Evolutionary conservation across 345 rosid species (phyloP).

Genomic region (Iberis pinnata): DNA sequence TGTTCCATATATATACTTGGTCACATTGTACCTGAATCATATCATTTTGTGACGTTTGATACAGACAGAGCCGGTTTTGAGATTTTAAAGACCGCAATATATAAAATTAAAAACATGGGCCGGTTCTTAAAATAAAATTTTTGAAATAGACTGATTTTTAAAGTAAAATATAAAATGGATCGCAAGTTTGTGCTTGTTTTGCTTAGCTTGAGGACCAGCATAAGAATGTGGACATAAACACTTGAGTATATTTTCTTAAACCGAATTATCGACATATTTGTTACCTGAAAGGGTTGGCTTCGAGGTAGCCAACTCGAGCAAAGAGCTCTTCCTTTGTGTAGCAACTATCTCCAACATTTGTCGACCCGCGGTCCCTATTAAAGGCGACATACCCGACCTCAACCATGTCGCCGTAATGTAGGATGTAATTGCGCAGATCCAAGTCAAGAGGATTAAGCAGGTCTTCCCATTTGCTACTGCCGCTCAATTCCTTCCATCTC

Average conservation of each 20-base stretch:
- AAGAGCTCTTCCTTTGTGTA: conserved; percentile 32
- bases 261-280: not conserved
- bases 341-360: conserved; percentile 29
- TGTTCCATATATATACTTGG: conserved; percentile 40
- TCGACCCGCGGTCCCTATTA: conserved; percentile 23
- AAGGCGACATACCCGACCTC: conserved; percentile 32
- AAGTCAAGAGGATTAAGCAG: conserved; percentile 39
- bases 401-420: conserved; percentile 44
- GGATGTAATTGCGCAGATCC: conserved; percentile 39
- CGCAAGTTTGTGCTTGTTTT: too few species aligned
- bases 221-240: not conserved
- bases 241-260: not conserved
- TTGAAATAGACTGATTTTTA: too few species aligned
- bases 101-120: too few species aligned
- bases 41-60: not conserved
- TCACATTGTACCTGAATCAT: conserved; percentile 31
- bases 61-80: too few species aligned
- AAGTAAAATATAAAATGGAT: too few species aligned
- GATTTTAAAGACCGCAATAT: too few species aligned
- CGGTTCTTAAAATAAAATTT: too few species aligned
- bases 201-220: too few species aligned
- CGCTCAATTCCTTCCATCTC: conserved; percentile 43
- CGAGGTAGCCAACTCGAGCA: conserved; percentile 30
- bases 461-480: conserved; percentile 32
- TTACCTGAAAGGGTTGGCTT: conserved; percentile 35